Evolutionary conservation across 2,329 filamentous ascomycete species (phyloP).

Genomic region (Colletotrichum lini): DNA sequence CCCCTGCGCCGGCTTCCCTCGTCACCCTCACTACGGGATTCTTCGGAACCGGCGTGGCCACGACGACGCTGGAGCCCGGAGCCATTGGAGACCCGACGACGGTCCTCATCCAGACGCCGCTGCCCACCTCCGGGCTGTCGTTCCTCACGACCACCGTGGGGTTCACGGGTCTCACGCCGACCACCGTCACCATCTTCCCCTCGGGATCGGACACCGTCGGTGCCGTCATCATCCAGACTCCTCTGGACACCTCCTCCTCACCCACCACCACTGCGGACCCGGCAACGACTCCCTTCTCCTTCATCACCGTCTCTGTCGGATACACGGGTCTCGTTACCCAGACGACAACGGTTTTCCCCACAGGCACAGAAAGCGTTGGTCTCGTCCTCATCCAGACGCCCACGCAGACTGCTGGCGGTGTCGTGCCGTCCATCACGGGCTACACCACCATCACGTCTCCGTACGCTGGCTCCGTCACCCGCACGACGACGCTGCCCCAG

Average conservation of each 20-base stretch:
- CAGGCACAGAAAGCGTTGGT: constrained; percentile 13
- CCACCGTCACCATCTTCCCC: constrained; percentile 26
- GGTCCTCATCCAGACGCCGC: constrained; percentile 28
- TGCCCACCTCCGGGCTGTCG: not conserved
- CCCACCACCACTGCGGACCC: not conserved
- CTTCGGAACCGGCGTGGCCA: constrained; percentile 18
- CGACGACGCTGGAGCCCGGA: constrained; percentile 18
- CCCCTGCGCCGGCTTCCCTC: constrained; percentile 13
- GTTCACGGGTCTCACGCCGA: constrained; percentile 7
- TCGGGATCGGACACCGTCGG: constrained; percentile 29
- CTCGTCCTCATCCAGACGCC: constrained; percentile 35
- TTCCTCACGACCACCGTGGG: constrained; percentile 32
- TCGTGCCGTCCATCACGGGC: not conserved
- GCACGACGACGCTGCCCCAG: constrained; percentile 4
- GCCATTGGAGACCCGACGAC: constrained; percentile 20
- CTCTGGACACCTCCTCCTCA: not conserved
- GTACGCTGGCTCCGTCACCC: not conserved
- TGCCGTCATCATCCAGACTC: constrained; percentile 34
- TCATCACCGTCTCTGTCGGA: constrained; percentile 28
- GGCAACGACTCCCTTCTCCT: constrained; percentile 14
- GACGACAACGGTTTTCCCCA: constrained; percentile 24
- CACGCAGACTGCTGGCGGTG: not conserved
- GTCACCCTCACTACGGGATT: constrained; percentile 21
- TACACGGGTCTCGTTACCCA: constrained; percentile 25
- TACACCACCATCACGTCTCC: constrained; percentile 3